Evolutionary conservation across 2,329 filamentous ascomycete species (phyloP).

Genomic region (Apiospora arundinis): DNA sequence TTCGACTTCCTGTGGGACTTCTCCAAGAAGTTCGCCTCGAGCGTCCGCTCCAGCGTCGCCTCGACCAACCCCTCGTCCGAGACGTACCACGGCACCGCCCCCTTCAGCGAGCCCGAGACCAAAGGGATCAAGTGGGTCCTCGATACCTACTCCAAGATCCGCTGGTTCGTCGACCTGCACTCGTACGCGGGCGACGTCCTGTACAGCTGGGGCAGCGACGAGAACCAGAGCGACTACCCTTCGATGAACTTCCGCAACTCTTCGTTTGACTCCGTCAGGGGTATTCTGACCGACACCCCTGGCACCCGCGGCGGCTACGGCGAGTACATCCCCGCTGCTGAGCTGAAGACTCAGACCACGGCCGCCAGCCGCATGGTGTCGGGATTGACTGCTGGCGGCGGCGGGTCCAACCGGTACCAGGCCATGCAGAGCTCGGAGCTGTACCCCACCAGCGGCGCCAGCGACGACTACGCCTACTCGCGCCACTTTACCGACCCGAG

Average conservation of each 20-base stretch:
- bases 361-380: constrained; percentile 43
- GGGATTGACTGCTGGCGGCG: constrained; percentile 47
- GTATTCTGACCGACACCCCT: constrained; percentile 48
- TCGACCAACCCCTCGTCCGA: constrained; percentile 51
- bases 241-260: constrained; percentile 59
- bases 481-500: constrained; percentile 47
- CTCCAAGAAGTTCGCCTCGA: constrained; percentile 47
- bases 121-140: constrained; percentile 60
- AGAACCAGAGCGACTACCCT: constrained; percentile 52
- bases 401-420: constrained; percentile 37
- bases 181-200: constrained; percentile 58
- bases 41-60: constrained; percentile 46
- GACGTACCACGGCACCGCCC: constrained; percentile 56
- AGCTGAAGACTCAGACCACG: constrained; percentile 42
- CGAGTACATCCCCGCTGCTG: constrained; percentile 50
- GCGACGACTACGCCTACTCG: constrained; percentile 54
- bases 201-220: constrained; percentile 64
- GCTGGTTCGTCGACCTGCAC: constrained; percentile 66
- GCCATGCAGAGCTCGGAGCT: constrained; percentile 48
- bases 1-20: constrained; percentile 66
- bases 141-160: constrained; percentile 54
- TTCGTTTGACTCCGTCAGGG: constrained; percentile 57
- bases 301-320: constrained; percentile 44
- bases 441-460: constrained; percentile 53
- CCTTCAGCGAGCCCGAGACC: constrained; percentile 63